Base-by-base conservation (phyloP, 2,329 filamentous ascomycete genomes). In the Calonectria pseudoreteaudii region DNA sequence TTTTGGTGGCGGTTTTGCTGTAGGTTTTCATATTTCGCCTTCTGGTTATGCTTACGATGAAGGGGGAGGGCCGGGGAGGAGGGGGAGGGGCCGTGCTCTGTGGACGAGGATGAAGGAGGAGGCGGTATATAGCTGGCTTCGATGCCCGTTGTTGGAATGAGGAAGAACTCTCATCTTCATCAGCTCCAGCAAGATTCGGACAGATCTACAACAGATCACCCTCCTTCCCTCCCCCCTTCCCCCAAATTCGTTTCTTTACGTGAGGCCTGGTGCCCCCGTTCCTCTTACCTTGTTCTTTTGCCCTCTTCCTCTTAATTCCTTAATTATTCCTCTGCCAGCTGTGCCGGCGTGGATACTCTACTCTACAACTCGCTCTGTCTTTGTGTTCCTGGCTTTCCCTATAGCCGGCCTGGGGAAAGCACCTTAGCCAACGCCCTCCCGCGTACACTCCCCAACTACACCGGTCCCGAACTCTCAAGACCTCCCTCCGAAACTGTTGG, bases 341-440 rank as follows among this genome's bases (percentile, higher is more conserved):
- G 75, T 68, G 74, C 74, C 65, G 75, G 75, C 70, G 69, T 77
- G 75, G 75, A 77, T 77, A 74, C 74, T 67, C 71, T 73, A 76
- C 67, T 77, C 64, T 65, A 67, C 70, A 72, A 73, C 58, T 74
- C 75, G 71, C 72, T 77, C 74, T 76, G 74, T 65, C 65, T 77
- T 56, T 77, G 75, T 52, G 38, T 77, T 52, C 74, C 75, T 31
- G 73, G 75, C 73, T 75, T 76, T 73, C 74, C 74, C 73, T 56
- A 60, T 53, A 73, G 68, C 71, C 74, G 66, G 71, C 65, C 72
- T 58, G 67, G 70, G 74, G 75, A 77, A 74, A 74, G 70, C 74
- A 52, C 71, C 30, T 66, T 62, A 52, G 50, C 56, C 67, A 44
- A 41, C 36, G 34, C 50, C 23, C n/a, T 44, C 31, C 68, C 68